Conservation (phyloP, 306 rosid genomes). For the Acacia melanoxylon region DNA sequence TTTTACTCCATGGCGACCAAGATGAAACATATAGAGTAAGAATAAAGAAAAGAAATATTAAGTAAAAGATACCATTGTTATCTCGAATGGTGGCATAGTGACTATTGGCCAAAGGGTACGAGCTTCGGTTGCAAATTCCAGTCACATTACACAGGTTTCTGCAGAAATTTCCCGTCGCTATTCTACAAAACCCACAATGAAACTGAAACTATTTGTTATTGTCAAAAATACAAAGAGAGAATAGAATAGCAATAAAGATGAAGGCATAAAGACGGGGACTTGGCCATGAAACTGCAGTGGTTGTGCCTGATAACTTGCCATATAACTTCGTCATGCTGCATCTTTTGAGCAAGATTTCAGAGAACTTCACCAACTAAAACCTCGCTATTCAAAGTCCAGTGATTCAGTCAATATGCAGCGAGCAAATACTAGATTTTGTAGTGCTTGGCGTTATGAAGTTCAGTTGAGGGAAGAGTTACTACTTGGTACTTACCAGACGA, state of each 20-base stretch:
- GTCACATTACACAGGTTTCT: conserved; percentile 86
- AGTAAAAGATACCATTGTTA: conserved; percentile 58
- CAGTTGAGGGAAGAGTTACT: not conserved
- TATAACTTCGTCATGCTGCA: conserved; percentile 53
- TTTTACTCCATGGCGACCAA: not conserved
- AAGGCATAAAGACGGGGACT: conserved; percentile 21
- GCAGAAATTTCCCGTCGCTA: conserved; percentile 72
- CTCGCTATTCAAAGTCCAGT: not conserved
- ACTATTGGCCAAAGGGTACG: conserved; percentile 91
- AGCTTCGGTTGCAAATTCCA: conserved; percentile 90
- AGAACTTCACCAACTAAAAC: not conserved
- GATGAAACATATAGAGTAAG: not conserved
- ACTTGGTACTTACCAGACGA: too few relatives aligned
- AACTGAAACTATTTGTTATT: not conserved
- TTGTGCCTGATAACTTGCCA: conserved; percentile 58
- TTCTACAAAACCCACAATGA: conserved; percentile 38
- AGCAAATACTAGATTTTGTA: not conserved
- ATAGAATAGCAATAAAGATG: not conserved
- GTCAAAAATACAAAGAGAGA: not conserved
- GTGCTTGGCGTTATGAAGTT: not conserved
- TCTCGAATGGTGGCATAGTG: conserved; percentile 94
- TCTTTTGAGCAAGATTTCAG: conserved; percentile 14
- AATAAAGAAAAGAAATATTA: not conserved
- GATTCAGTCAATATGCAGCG: not conserved
- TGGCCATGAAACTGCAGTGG: conserved; percentile 51